Base-by-base conservation (phyloP, 1,139 yeast genomes). In the Suhomyces coccinellae region DNA sequence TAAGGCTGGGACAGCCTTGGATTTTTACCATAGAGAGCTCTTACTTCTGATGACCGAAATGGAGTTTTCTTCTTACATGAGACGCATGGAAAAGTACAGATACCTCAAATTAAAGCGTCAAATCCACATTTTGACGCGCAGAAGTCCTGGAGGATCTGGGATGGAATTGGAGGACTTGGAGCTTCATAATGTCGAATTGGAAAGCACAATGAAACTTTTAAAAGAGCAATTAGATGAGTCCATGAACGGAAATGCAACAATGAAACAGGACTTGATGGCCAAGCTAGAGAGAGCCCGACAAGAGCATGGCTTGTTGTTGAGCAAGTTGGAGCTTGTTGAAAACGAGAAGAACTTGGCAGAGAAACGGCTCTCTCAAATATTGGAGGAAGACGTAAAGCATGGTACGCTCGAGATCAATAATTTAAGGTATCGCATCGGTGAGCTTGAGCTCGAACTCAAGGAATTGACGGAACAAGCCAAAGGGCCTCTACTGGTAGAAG, bases 31-130 rank as follows among this genome's bases (percentile, higher is more conserved):
- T 46, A 65, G 90, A 47, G 87, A 85, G 52, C 64, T 84, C 27
- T 60, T 84, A 42, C 66, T 85, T 33, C 59, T 77, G 47, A 75
- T 76, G 46, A 85, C 84, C 56, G 91, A 85, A 57, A 66, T 83
- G 38, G 86, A 83, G 42, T 84, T 85, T 57, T 69, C 80, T 9
- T 71, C 75, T 43, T 83, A 80, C 57, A 62, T 82, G 59, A 79
- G 78, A 47, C 73, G 75, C 47, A 69, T 82, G 51, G 75, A 73
- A 45, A 77, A 78, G 50, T 69, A 69, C 43, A 72, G 78, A 37
- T 73, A 77, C 43, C 61, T 75, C 22, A 69, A 73, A 43, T 61
- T 66, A 36, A 67, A 62, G 42, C 45, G 63, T 17, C 55, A 58
- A 29, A 49, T 72, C 47, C 27, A 62, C 6, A 10, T 12, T 22